These are phyloP conservation scores for Pythium brassicae DNA, from an alignment of 352 stramenopile species.

Conservation along the genomic window DNA sequence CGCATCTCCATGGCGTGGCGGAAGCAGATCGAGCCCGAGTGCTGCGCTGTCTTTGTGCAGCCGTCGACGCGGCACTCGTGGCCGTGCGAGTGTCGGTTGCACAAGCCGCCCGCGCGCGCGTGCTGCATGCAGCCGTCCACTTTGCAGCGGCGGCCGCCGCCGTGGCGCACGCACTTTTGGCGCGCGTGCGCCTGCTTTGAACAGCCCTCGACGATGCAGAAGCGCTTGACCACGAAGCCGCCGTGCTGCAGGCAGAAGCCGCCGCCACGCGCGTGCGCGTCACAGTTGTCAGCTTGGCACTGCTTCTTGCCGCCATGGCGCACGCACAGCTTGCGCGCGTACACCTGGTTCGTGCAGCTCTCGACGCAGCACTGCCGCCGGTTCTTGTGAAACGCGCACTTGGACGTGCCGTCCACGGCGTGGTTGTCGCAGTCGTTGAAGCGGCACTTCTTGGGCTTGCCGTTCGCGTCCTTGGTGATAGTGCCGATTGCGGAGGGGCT, in stretches of 20 bases:
- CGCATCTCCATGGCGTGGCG: constrained; percentile 73
- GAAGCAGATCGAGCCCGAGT: constrained; percentile 74
- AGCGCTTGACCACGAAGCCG: constrained; percentile 33
- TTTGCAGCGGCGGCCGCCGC: constrained; percentile 71
- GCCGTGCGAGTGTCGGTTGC: constrained; percentile 50
- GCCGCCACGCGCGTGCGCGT: constrained; percentile 30
- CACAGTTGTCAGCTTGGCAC: constrained; percentile 69
- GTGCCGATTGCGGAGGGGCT: constrained; percentile 1
- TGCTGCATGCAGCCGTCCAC: constrained; percentile 32
- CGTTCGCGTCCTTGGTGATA: constrained; percentile 15
- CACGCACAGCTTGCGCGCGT: constrained; percentile 77
- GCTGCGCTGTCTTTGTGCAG: constrained; percentile 53
- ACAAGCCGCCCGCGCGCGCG: constrained; percentile 49
- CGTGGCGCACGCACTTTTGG: constrained; percentile 72
- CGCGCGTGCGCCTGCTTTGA: constrained; percentile 10
- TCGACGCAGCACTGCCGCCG: constrained; percentile 71
- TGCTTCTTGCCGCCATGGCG: constrained; percentile 79
- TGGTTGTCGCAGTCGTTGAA: constrained; percentile 83
- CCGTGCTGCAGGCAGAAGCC: constrained; percentile 23
- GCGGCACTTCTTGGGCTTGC: constrained; percentile 57
- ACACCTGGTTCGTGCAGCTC: constrained; percentile 84
- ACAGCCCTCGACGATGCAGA: constrained; percentile 15
- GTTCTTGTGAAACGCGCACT: constrained; percentile 84
- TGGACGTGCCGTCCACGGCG: constrained; percentile 62
- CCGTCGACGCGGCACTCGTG: constrained; percentile 32